Evolutionary conservation across 345 rosid genomes (phyloP).

Genomic region (Dimocarpus longan): DNA sequence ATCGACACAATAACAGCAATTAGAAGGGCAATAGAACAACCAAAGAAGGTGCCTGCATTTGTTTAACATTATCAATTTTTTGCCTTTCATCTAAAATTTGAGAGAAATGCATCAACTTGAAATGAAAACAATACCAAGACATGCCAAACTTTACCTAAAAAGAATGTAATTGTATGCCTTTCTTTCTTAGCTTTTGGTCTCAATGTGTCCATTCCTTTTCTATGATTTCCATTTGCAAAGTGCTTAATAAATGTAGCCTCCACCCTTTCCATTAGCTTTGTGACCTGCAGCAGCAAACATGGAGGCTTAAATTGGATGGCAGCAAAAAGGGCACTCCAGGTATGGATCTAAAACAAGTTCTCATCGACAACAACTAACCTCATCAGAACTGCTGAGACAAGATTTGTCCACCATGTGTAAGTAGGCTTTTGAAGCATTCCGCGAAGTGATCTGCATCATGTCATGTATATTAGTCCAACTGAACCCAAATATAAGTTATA

Average conservation of each 20-base stretch:
- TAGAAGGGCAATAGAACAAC: conserved; percentile 66
- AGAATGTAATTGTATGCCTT: conserved; percentile 66
- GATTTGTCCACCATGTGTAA: conserved; percentile 68
- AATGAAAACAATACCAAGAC: neutral
- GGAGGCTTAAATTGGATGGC: neutral
- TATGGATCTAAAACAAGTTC: neutral
- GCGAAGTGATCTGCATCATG: conserved; percentile 55
- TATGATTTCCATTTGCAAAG: conserved; percentile 72
- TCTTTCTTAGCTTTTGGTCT: conserved; percentile 63
- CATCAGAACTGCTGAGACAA: conserved; percentile 65
- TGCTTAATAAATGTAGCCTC: conserved; percentile 71
- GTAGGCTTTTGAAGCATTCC: conserved; percentile 65
- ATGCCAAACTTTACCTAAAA: conserved; percentile 47
- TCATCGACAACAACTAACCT: conserved; percentile 35
- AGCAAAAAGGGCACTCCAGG: neutral
- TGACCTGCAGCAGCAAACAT: conserved; percentile 38
- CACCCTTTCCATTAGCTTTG: conserved; percentile 63
- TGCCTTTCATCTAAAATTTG: neutral
- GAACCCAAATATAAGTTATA: neutral
- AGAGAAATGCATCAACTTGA: neutral
- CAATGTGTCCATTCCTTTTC: conserved; percentile 61
- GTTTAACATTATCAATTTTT: neutral
- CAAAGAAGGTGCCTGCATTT: conserved; percentile 59
- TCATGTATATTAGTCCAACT: neutral
- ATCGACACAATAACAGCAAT: conserved; percentile 49